These are phyloP conservation scores for Pilobolus umbonatus DNA, from an alignment of 192 early-diverging fungal species.

Conservation along the genomic window DNA sequence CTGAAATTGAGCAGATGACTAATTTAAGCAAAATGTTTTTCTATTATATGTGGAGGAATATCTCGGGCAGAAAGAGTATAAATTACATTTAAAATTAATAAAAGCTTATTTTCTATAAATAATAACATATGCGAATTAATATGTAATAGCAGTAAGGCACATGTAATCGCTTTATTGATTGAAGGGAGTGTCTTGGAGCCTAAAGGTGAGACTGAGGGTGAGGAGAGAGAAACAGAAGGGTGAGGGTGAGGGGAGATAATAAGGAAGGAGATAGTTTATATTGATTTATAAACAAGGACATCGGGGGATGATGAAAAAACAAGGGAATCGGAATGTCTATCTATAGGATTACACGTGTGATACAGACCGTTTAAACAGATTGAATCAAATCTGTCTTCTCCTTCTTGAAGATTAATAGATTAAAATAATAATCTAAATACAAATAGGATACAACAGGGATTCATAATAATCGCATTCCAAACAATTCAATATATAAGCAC, in stretches of 20 bases:
- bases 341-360: too few relatives aligned
- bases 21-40: slow-evolving; percentile 12
- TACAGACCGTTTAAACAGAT: too few relatives aligned
- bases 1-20: slow-evolving; percentile 19
- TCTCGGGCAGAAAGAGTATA: not conserved
- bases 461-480: too few relatives aligned
- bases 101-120: not conserved
- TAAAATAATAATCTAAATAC: not conserved
- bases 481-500: too few relatives aligned
- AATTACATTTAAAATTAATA: not conserved
- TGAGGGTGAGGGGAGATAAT: not conserved
- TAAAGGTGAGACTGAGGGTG: not conserved
- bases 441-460: slow-evolving; percentile 3
- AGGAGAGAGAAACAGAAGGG: not conserved
- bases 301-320: not conserved
- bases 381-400: not conserved
- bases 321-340: not conserved
- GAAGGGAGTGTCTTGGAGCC: too few relatives aligned
- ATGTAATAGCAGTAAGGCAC: too few relatives aligned
- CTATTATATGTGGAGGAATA: slow-evolving; percentile 13
- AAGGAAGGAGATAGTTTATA: too few relatives aligned
- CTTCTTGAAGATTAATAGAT: not conserved
- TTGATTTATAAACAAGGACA: not conserved
- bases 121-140: too few relatives aligned
- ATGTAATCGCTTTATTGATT: too few relatives aligned